These are phyloP conservation scores for Naganishia onofrii DNA, from an alignment of 768 basidiomycete genomes.

Conservation along the genomic window DNA sequence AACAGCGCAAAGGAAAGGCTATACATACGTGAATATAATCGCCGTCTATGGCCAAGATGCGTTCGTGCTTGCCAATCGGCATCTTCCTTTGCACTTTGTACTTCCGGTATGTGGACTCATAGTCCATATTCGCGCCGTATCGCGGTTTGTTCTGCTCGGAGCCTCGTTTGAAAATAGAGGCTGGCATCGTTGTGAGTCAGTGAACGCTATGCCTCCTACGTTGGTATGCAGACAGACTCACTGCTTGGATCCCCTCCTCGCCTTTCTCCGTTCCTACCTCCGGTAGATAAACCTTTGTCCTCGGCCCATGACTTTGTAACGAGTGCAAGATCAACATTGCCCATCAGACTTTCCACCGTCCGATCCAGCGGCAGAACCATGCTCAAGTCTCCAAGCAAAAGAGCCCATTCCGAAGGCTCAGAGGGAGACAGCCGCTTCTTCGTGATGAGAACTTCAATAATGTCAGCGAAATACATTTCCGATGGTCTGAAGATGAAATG, in stretches of 20 bases:
- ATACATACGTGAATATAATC: constrained; percentile 76
- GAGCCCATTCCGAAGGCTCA: constrained; percentile 65
- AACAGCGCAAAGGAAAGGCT: neutral
- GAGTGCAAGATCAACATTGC: constrained; percentile 75
- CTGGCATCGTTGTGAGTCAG: constrained; percentile 46
- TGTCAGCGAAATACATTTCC: constrained; percentile 96
- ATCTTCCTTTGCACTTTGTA: constrained; percentile 90
- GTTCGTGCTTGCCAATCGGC: constrained; percentile 86
- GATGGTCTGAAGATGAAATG: constrained; percentile 55
- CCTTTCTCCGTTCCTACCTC: constrained; percentile 62
- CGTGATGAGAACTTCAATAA: constrained; percentile 64
- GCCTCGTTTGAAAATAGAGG: constrained; percentile 88
- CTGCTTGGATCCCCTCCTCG: constrained; percentile 81
- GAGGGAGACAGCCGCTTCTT: constrained; percentile 48
- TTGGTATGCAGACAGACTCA: constrained; percentile 44
- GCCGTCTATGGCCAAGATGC: constrained; percentile 88
- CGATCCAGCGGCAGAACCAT: constrained; percentile 82
- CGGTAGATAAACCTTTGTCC: constrained; percentile 60
- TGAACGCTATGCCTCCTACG: neutral
- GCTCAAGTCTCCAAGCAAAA: constrained; percentile 51
- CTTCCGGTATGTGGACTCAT: constrained; percentile 85
- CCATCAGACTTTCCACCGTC: constrained; percentile 92
- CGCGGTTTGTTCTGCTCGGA: constrained; percentile 66
- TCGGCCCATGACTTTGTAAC: constrained; percentile 75
- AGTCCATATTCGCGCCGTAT: constrained; percentile 65